phyloP scores from a whole-genome alignment of 305 asterid genomes.

The Solanum hybrid region DNA sequence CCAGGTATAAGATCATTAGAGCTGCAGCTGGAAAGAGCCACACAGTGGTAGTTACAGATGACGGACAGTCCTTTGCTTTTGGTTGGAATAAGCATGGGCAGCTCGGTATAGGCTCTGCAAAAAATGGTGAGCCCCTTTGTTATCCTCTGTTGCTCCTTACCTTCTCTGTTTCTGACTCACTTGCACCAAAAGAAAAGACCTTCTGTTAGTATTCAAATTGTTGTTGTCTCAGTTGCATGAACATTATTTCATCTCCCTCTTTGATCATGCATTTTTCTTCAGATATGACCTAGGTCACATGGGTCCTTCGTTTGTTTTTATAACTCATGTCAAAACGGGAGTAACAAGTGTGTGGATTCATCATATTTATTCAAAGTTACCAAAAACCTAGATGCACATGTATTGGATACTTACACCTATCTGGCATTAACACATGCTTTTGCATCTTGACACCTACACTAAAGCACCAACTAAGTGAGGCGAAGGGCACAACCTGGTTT shows the following conservation, averaged over 20 bases:
- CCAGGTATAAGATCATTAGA: conserved; percentile 59
- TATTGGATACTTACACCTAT: neutral
- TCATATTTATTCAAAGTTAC: neutral
- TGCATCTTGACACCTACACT: neutral
- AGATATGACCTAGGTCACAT: neutral
- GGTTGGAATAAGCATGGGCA: conserved; percentile 98
- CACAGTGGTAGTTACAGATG: conserved; percentile 78
- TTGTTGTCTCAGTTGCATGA: neutral
- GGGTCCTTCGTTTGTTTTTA: neutral
- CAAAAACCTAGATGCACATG: neutral
- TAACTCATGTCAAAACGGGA: neutral
- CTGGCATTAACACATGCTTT: neutral
- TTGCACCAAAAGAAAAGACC: neutral
- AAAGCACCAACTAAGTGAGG: neutral
- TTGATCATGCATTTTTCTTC: neutral
- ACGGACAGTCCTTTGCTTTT: conserved; percentile 64
- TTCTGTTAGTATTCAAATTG: neutral
- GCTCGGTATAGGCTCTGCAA: conserved; percentile 72
- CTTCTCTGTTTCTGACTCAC: neutral
- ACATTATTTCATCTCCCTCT: neutral
- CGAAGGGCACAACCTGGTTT: neutral
- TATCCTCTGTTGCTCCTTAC: neutral
- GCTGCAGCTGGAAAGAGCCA: conserved; percentile 87
- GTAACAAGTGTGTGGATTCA: neutral
- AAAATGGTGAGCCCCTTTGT: conserved; percentile 45